Percentiles rank a stretch among this genome's conserved stretches.
phyloP scores from a whole-genome alignment of 306 rosid genomes.

The Abrus precatorius region DNA sequence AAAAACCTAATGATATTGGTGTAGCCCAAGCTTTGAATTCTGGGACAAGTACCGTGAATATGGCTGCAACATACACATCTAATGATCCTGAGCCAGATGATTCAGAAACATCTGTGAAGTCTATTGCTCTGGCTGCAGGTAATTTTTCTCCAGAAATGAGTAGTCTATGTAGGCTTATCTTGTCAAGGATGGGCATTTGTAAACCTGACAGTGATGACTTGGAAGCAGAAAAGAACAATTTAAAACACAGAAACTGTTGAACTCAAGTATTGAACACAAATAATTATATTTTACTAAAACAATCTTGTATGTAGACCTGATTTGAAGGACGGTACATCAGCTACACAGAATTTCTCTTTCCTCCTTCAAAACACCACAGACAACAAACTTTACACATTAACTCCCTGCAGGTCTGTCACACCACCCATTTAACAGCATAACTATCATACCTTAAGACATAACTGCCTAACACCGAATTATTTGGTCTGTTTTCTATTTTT shows the following conservation, averaged over 20 bases:
- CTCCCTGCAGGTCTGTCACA: not conserved
- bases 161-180: constrained; percentile 47
- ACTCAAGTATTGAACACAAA: not conserved
- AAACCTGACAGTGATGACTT: constrained; percentile 57
- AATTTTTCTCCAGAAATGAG: constrained; percentile 43
- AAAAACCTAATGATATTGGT: constrained; percentile 36
- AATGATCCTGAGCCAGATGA: constrained; percentile 61
- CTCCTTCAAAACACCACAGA: not conserved
- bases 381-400: not conserved
- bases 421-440: not conserved
- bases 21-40: constrained; percentile 39
- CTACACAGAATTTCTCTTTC: not conserved
- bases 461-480: not conserved
- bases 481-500: not conserved
- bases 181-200: constrained; percentile 42
- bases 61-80: constrained; percentile 40
- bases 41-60: constrained; percentile 36
- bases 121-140: constrained; percentile 44
- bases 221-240: constrained; percentile 42
- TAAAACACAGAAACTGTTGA: constrained; percentile 21
- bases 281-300: not conserved
- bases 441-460: not conserved
- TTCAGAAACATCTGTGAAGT: constrained; percentile 48
- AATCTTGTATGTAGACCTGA: not conserved
- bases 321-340: not conserved